Evolutionary conservation across 306 rosid species (phyloP).

Genomic region (Prinsepia uniflora): DNA sequence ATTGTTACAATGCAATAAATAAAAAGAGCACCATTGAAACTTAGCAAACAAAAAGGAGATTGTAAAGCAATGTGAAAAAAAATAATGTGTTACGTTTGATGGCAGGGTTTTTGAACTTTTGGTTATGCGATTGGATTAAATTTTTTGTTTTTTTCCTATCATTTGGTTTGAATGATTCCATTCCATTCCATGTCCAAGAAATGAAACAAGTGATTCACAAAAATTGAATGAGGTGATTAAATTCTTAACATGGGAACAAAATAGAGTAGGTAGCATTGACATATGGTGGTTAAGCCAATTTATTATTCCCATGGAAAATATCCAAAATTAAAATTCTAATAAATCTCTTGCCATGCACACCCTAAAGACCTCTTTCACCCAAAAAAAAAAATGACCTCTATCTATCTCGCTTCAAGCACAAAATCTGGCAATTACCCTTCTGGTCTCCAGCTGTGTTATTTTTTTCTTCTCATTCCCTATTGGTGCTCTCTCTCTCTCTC

Average conservation of each 20-base stretch:
- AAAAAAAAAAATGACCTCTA: no score
- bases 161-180: no score
- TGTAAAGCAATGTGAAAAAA: neutral
- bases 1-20: neutral
- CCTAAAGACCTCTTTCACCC: slow-evolving; percentile 5
- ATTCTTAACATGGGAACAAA: neutral
- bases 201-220: neutral
- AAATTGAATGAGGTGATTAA: neutral
- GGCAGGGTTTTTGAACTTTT: neutral
- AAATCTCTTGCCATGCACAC: slow-evolving; percentile 7
- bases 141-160: no score
- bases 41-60: neutral
- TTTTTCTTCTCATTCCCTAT: slow-evolving; percentile 26
- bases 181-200: no score
- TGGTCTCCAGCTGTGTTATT: slow-evolving; percentile 15
- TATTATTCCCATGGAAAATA: slow-evolving; percentile 10
- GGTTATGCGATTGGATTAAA: neutral
- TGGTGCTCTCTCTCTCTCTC: slow-evolving; percentile 29
- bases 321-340: neutral
- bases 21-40: neutral
- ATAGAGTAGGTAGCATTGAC: slow-evolving; percentile 5
- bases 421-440: slow-evolving; percentile 35
- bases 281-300: neutral
- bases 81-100: no score
- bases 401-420: neutral